Evolutionary conservation across 139 green algal species (phyloP).

Genomic region (Picochlorum sp.): DNA sequence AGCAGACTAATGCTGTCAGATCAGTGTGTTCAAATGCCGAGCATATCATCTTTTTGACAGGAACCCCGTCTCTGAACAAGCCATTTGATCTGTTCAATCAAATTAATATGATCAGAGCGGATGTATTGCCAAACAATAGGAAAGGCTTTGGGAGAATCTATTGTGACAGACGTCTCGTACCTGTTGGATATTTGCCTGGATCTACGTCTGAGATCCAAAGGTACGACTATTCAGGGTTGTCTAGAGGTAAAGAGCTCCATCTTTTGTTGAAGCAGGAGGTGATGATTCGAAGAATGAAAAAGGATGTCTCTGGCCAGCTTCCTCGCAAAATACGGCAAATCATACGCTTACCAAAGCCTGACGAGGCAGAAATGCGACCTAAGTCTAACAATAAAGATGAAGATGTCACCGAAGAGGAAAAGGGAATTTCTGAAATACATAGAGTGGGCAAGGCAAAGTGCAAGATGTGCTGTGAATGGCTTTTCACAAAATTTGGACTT

Average conservation of each 20-base stretch:
- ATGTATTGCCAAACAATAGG: slow-evolving; percentile 65
- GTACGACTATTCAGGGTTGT: slow-evolving; percentile 46
- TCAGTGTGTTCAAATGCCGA: slow-evolving; percentile 29
- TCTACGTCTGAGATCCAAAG: not conserved
- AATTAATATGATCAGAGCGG: slow-evolving; percentile 53
- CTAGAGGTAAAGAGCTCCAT: slow-evolving; percentile 75
- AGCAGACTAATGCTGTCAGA: slow-evolving; percentile 58
- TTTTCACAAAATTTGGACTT: slow-evolving; percentile 44
- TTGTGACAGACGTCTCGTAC: slow-evolving; percentile 57
- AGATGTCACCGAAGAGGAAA: slow-evolving; percentile 1
- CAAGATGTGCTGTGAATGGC: slow-evolving; percentile 62
- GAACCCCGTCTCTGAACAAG: slow-evolving; percentile 74
- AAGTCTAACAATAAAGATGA: slow-evolving; percentile 10
- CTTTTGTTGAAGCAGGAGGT: slow-evolving; percentile 70
- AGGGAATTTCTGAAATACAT: slow-evolving; percentile 19
- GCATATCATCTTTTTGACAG: slow-evolving; percentile 68
- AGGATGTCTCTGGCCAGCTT: slow-evolving; percentile 77
- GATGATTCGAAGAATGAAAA: slow-evolving; percentile 88
- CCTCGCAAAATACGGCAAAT: slow-evolving; percentile 81
- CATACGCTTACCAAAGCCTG: slow-evolving; percentile 41
- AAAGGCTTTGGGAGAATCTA: slow-evolving; percentile 66
- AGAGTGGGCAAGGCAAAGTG: slow-evolving; percentile 68
- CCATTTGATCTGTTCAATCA: slow-evolving; percentile 83
- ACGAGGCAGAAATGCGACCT: slow-evolving; percentile 25
- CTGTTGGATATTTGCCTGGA: slow-evolving; percentile 7